Base-by-base conservation (phyloP, 345 rosid species). In the Citrus trifoliata region DNA sequence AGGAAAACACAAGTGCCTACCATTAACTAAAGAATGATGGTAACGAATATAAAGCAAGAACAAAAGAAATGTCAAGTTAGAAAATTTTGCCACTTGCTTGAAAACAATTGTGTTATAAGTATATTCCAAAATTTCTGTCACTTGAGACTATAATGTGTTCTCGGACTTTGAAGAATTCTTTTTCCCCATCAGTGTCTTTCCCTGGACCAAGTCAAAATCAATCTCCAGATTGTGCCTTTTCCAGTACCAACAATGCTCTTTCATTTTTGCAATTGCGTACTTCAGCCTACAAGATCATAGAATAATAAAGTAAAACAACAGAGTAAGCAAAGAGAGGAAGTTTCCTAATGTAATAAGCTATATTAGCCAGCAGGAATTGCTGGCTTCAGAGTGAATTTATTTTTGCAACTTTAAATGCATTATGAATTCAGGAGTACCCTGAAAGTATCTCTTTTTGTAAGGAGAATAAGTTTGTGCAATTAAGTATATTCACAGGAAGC, bases 251-350 rank as follows among this genome's bases (percentile, higher is more conserved):
- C 33, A 35, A 28, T 13, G 67, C 68, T 13, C 70, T 46, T 64
- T 30, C 14, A 27, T 6, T 35, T 35, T 35, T 14, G 61, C 10
- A 64, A 64, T 5, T 28, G 58, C 19, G 10, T 48, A 3, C 69
- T 38, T 69, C 58, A n/a, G 46, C 76, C 76, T 72, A 70, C 76
- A 63, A n/a, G 30, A 1, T 77, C 37, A 68, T 22, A 33, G 53
- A 77, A 37, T 55, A 55, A 33, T 71, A 55, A 32, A 71, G 33
- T 32, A 61, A 53, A 30, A 74, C 55, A 16, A 18, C 7, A 5
- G 16, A 40, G 68, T 40, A 18, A 59, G 74, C 22, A 21, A 9
- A 18, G 14, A 27, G 61, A 24, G 30, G 9, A 21, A 67, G 48
- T 37, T 37, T 24, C 12, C 24, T 5, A 28, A 63, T 63, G 67